phyloP scores from a whole-genome alignment of 2,329 filamentous ascomycete genomes.

The Colletotrichum sidae region DNA sequence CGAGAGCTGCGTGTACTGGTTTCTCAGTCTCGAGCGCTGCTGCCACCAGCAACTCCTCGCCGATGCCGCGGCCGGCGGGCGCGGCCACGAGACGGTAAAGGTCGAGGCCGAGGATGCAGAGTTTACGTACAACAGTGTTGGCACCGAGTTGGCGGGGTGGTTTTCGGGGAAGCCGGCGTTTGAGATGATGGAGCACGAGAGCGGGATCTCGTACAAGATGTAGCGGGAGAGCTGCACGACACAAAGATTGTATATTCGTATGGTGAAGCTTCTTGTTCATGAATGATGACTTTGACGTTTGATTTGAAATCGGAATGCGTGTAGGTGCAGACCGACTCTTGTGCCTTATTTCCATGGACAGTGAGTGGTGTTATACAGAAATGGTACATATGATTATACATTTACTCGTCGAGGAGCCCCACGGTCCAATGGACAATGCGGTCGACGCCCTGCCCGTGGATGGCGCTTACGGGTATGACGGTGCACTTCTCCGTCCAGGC shows the following conservation, averaged over 20 bases:
- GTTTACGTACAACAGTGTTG: constrained; percentile 75
- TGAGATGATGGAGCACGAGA: constrained; percentile 59
- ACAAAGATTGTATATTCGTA: no score
- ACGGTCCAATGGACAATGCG: constrained; percentile 79
- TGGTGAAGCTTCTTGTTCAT: background rate
- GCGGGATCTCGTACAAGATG: constrained; percentile 26
- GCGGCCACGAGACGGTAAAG: constrained; percentile 73
- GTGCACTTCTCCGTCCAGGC: constrained; percentile 72
- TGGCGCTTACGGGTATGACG: constrained; percentile 89
- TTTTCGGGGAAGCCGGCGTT: constrained; percentile 80
- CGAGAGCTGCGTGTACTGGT: constrained; percentile 66
- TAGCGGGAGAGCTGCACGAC: background rate
- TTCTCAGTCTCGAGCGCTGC: constrained; percentile 61
- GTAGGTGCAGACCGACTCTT: background rate
- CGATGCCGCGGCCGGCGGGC: constrained; percentile 70
- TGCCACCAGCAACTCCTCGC: constrained; percentile 63
- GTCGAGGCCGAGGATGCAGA: constrained; percentile 75
- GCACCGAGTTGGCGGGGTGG: constrained; percentile 71
- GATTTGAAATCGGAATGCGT: background rate
- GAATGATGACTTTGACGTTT: no score
- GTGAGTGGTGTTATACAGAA: constrained; percentile 18
- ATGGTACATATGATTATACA: constrained; percentile 17
- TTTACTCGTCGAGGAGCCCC: constrained; percentile 68
- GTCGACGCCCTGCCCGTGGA: constrained; percentile 85
- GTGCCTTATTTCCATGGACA: background rate